Base-by-base conservation (phyloP, 352 stramenopile species). In the Globisporangium lucens region DNA sequence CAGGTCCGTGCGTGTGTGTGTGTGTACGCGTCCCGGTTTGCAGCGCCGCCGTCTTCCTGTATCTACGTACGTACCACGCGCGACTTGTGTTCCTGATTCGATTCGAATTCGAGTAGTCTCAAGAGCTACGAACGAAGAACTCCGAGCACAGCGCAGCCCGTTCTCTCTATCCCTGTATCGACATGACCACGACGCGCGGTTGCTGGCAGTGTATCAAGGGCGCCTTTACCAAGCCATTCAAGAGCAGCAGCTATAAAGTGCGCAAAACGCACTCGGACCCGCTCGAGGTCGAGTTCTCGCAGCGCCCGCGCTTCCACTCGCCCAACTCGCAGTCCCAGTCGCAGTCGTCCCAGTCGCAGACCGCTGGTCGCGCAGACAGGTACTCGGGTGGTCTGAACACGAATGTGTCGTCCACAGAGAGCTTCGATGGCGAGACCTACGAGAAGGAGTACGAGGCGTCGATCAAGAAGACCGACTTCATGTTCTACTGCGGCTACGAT, bases 401-500 rank as follows among this genome's bases (percentile, higher is more conserved):
- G 35, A 70, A 46, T 24, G 65, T 70, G 27, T 70, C 65, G 51
- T 70, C 65, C 17, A 70, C 65, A 3, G 65, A 60, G 49, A 70
- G 65, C 58, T 70, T 65, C 30, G 65, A 70, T 22, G 51, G 47
- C 38, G 49, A 36, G n/a, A 73, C 73, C 43, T 83, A 81, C 67
- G 75, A 84, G 43, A 67, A 79, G 38, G 69, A 71, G 52, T 73
- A 79, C 27, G 68, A 83, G 24, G 65, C 59, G 13, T 56, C 65
- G 49, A 36, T 70, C 49, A 66, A 70, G 51, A 72, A 72, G 20
- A 72, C 81, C 66, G 72, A 87, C 55, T 87, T 87, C 65, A 74
- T 87, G 61, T 87, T 87, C 56, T 87, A 87, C 67, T 79, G 78
- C 24, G 78, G 78, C 5, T 81, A 63, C 38, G 78, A 84, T 63